Evolutionary conservation across 2,329 filamentous ascomycete species (phyloP).

Genomic region (Exophiala dermatitidis): DNA sequence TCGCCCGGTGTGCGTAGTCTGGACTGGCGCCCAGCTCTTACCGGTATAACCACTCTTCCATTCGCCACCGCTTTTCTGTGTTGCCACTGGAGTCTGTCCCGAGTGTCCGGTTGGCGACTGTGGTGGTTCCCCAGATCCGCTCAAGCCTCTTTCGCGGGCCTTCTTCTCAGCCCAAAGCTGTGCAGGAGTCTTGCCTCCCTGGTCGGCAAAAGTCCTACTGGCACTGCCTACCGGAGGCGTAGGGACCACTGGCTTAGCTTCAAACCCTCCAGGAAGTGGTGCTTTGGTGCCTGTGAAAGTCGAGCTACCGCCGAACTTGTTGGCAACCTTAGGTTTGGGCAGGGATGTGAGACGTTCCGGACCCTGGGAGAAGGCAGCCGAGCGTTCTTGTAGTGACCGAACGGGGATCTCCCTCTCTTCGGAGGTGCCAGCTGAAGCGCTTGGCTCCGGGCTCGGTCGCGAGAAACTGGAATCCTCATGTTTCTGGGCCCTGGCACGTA

Average conservation of each 20-base stretch:
- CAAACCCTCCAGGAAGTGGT: conserved; percentile 64
- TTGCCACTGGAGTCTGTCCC: conserved; percentile 47
- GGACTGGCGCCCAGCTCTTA: conserved; percentile 82
- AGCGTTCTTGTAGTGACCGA: conserved; percentile 66
- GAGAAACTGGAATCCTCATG: conserved; percentile 36
- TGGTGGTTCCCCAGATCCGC: conserved; percentile 46
- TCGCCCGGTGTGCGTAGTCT: conserved; percentile 64
- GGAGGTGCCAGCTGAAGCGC: conserved; percentile 39
- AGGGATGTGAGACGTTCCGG: conserved; percentile 77
- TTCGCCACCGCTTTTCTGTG: conserved; percentile 64
- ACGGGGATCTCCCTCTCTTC: conserved; percentile 46
- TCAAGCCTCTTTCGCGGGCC: conserved; percentile 61
- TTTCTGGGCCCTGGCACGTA: conserved; percentile 73
- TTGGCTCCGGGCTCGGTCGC: conserved; percentile 33
- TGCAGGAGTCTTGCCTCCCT: conserved; percentile 91
- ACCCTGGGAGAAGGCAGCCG: conserved; percentile 59
- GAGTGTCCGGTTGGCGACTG: conserved; percentile 40
- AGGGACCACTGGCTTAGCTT: conserved; percentile 53
- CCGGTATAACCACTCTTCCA: conserved; percentile 91
- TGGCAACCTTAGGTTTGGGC: conserved; percentile 91
- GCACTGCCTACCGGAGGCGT: conserved; percentile 66
- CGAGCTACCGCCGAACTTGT: conserved; percentile 68
- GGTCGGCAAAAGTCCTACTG: conserved; percentile 86
- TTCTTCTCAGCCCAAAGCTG: conserved; percentile 98
- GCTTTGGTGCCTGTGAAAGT: conserved; percentile 85